These are phyloP conservation scores for Cotoneaster glaucophyllus DNA, from an alignment of 306 rosid species.

Conservation along the genomic window DNA sequence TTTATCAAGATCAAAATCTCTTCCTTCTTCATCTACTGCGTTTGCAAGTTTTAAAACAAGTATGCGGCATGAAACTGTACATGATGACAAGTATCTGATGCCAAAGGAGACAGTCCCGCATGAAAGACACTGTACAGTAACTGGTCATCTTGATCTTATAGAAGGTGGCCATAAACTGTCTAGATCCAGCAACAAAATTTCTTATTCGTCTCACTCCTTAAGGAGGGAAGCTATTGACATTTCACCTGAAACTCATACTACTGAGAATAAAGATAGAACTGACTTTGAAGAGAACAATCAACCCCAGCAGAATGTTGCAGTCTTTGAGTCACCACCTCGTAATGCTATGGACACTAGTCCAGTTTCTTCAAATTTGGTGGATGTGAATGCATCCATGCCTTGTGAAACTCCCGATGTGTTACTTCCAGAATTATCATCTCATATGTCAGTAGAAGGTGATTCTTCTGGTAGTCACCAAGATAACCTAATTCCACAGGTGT, in stretches of 20 bases:
- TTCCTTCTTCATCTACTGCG: constrained; percentile 71
- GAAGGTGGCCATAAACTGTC: constrained; percentile 34
- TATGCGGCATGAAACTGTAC: constrained; percentile 29
- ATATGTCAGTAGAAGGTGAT: constrained; percentile 14
- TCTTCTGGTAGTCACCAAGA: constrained; percentile 25
- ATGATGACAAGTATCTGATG: constrained; percentile 42
- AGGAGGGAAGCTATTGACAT: constrained; percentile 33
- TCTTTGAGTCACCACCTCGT: constrained; percentile 20
- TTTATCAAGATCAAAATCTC: constrained; percentile 79
- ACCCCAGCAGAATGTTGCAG: constrained; percentile 28
- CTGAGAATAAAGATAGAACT: constrained; percentile 31
- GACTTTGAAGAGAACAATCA: constrained; percentile 22
- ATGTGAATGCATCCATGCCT: constrained; percentile 18
- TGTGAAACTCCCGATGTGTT: constrained; percentile 30
- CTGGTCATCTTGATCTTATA: constrained; percentile 31
- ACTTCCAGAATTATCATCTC: constrained; percentile 35
- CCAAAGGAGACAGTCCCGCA: constrained; percentile 41
- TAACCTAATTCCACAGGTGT: constrained; percentile 44
- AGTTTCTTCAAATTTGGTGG: constrained; percentile 21
- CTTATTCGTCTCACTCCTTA: constrained; percentile 41
- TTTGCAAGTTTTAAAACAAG: constrained; percentile 54
- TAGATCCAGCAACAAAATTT: constrained; percentile 49
- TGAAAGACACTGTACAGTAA: constrained; percentile 40
- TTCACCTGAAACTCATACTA: constrained; percentile 31
- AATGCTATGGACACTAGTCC: constrained; percentile 24